phyloP scores from a whole-genome alignment of 2,329 filamentous ascomycete genomes.

The Exserohilum turcica region DNA sequence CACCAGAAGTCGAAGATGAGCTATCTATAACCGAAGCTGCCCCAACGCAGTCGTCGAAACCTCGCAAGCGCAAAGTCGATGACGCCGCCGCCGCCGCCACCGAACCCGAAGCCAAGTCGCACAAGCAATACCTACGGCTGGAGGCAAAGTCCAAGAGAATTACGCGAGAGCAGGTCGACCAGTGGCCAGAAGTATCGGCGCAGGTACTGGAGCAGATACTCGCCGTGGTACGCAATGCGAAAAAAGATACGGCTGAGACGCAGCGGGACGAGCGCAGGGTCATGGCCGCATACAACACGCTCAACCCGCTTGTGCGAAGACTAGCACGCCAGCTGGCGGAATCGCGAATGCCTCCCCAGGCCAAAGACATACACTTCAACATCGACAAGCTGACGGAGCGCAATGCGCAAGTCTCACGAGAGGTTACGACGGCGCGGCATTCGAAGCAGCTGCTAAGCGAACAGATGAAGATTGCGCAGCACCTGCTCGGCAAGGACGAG shows the following conservation, averaged over 20 bases:
- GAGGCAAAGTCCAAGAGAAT: constrained; percentile 44
- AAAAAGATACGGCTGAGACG: constrained; percentile 66
- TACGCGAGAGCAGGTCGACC: constrained; percentile 45
- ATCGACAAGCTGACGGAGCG: constrained; percentile 68
- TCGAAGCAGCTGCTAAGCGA: constrained; percentile 64
- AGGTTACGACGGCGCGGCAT: constrained; percentile 66
- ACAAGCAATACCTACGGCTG: constrained; percentile 40
- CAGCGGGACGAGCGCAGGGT: constrained; percentile 55
- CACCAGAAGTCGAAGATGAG: constrained; percentile 20
- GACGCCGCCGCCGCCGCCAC: constrained; percentile 32
- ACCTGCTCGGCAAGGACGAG: constrained; percentile 35
- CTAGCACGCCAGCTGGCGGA: constrained; percentile 63
- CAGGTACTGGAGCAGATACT: constrained; percentile 62
- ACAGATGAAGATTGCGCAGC: constrained; percentile 63
- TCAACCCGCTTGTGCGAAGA: constrained; percentile 61
- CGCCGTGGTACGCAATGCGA: constrained; percentile 62
- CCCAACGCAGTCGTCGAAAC: constrained; percentile 4
- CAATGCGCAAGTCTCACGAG: constrained; percentile 54
- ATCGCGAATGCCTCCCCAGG: constrained; percentile 69
- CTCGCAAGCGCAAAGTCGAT: constrained; percentile 33
- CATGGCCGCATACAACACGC: constrained; percentile 60
- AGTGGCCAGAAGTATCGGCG: constrained; percentile 62
- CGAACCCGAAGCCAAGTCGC: constrained; percentile 18
- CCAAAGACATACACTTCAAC: constrained; percentile 61
- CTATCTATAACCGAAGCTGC: constrained; percentile 5